phyloP scores from a whole-genome alignment of 768 basidiomycete species.

The Podaxis sp. region DNA sequence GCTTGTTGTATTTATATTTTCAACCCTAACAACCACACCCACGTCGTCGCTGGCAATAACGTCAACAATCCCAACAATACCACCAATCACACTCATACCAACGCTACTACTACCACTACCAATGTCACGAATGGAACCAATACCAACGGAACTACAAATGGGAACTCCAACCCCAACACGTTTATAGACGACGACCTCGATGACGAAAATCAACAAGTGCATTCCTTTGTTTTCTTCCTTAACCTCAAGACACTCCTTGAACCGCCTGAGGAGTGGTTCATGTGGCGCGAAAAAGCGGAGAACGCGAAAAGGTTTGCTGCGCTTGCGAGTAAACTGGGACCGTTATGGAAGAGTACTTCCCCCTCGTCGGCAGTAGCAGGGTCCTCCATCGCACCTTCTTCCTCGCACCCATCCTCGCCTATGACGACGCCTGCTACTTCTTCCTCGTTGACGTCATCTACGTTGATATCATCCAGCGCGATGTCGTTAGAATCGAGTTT shows the following conservation, averaged over 20 bases:
- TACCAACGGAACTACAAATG: not conserved
- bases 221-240: slow-evolving; percentile 52
- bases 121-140: not conserved
- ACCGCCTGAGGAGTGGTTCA: slow-evolving; percentile 30
- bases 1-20: slow-evolving; percentile 50
- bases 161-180: not conserved
- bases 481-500: slow-evolving; percentile 5
- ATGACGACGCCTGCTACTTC: not conserved
- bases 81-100: slow-evolving; percentile 1
- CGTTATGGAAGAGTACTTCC: slow-evolving; percentile 7
- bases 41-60: slow-evolving; percentile 7
- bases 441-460: not conserved
- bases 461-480: not conserved
- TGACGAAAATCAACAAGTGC: slow-evolving; percentile 37
- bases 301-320: not conserved
- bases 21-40: slow-evolving; percentile 31
- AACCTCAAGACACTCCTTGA: slow-evolving; percentile 41
- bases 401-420: not conserved
- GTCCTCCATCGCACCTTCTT: too few relatives aligned
- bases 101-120: not conserved
- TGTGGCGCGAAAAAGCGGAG: not conserved
- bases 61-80: not conserved
- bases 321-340: slow-evolving; percentile 1
- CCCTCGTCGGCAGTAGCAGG: too few relatives aligned
- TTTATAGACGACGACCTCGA: slow-evolving; percentile 6